Base-by-base conservation (phyloP, 2,329 filamentous ascomycete genomes). In the Lecanosticta acicola region DNA sequence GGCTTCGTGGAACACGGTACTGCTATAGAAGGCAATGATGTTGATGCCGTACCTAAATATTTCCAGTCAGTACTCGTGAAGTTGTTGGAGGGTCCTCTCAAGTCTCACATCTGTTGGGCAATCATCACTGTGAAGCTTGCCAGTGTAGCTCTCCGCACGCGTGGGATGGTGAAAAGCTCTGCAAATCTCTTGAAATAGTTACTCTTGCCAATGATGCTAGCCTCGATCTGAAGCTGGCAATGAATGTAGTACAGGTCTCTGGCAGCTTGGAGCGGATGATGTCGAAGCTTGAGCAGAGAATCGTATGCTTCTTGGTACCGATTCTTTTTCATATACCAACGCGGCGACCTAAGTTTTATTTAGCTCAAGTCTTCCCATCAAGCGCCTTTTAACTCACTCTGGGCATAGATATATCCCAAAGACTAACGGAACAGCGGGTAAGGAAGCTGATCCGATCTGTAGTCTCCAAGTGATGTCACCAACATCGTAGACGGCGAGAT, bases 211-310 rank as follows among this genome's bases (percentile, higher is more conserved):
- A 65, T 46, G 51, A 55, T 53, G 41, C 46, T 48, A 2, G 46
- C 46, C 26, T 55, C 51, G 33, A 59, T 64, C 35, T 61, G 11
- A 50, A 61, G 49, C 62, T 68, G 39, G 55, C 55, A 54, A 63
- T 66, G 44, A 63, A 66, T 35, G 52, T 79, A 79, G 65, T 77
- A 80, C 37, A 77, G 66, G 48, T 80, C 77, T 14, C 77, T 66
- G 1, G 75, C 75, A 0, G 76, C 77, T 51, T 78, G 74, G 3
- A 80, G 63, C 19, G 74, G 68, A 14, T 68, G 68, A 38, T 68
- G 67, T 3, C 77, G 72, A 5, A 80, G 61, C 3, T 60, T 62
- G 10, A 62, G 59, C 59, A 79, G 73, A 1, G 75, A 73, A 10
- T 61, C 47, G 61, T 73, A 80, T 1, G 73, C 76, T 35, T 72